A percentile compares a stretch with the other conserved stretches of the same genome.
Conservation (phyloP, 2,329 filamentous ascomycete species). For the Colletotrichum chlorophyti region DNA sequence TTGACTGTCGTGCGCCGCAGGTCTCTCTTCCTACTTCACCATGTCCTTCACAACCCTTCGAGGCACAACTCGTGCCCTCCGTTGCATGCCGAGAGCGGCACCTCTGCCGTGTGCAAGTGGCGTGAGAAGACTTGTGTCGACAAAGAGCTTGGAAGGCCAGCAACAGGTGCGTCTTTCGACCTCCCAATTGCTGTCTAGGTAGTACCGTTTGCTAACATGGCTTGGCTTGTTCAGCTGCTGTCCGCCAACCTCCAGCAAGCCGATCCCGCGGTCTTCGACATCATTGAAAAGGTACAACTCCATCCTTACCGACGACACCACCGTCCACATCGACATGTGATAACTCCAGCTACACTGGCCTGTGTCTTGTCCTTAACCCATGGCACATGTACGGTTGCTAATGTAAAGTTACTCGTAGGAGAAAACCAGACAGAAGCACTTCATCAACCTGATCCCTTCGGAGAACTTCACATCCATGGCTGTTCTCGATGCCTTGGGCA, state of each 20-base stretch:
- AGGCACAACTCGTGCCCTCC: constrained; percentile 55
- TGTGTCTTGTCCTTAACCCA: background rate
- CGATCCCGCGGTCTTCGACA: constrained; percentile 86
- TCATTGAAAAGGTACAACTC: constrained; percentile 80
- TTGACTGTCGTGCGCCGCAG: background rate
- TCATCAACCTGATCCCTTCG: constrained; percentile 95
- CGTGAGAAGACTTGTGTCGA: constrained; percentile 50
- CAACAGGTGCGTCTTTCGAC: constrained; percentile 57
- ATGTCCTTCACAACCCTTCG: constrained; percentile 58
- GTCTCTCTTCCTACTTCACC: constrained; percentile 18
- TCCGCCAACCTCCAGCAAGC: constrained; percentile 80
- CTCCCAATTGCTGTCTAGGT: constrained; percentile 18
- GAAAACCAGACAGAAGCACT: constrained; percentile 95
- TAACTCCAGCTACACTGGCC: background rate
- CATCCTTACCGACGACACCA: background rate
- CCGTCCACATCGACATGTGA: background rate
- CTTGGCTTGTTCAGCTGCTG: constrained; percentile 68
- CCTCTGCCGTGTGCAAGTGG: constrained; percentile 12
- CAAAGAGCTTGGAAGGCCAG: constrained; percentile 60
- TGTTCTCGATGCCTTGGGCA: constrained; percentile 88
- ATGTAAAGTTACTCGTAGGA: constrained; percentile 63
- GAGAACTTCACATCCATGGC: constrained; percentile 96
- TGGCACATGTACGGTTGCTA: background rate
- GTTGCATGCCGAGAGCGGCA: constrained; percentile 44
- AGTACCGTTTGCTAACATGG: background rate